These are phyloP conservation scores for Penicillium angulare DNA, from an alignment of 495 filamentous ascomycete species.

Conservation along the genomic window DNA sequence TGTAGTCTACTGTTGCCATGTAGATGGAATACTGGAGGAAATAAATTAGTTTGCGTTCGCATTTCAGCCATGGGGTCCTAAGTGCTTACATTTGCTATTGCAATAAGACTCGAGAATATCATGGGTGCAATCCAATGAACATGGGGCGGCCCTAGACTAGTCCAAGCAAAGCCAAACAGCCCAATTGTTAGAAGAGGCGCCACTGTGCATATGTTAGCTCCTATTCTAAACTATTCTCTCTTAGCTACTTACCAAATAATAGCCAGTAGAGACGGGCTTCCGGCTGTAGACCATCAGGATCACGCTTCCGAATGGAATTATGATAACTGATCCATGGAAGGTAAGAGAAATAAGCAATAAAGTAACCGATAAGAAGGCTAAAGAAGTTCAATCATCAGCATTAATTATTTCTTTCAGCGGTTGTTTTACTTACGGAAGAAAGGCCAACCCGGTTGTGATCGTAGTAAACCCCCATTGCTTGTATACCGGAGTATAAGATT, in stretches of 20 bases:
- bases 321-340: constrained; percentile 63
- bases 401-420: not conserved
- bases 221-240: too few relatives aligned
- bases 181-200: constrained; percentile 66
- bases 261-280: constrained; percentile 58
- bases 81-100: constrained; percentile 56
- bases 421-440: constrained; percentile 45
- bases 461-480: constrained; percentile 61
- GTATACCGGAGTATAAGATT: constrained; percentile 65
- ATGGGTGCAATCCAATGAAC: constrained; percentile 64
- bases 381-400: not conserved
- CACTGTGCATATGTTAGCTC: too few relatives aligned
- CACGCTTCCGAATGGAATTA: constrained; percentile 34
- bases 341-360: constrained; percentile 63
- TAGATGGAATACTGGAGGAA: constrained; percentile 56
- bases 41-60: too few relatives aligned
- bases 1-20: constrained; percentile 84
- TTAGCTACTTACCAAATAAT: constrained; percentile 47
- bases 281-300: constrained; percentile 51
- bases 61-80: too few relatives aligned
- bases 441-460: constrained; percentile 57
- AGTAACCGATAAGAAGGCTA: constrained; percentile 61
- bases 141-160: constrained; percentile 57
- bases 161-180: constrained; percentile 69
- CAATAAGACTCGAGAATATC: constrained; percentile 59